Base-by-base conservation (phyloP, 306 rosid species). In the Trifolium pratense region DNA sequence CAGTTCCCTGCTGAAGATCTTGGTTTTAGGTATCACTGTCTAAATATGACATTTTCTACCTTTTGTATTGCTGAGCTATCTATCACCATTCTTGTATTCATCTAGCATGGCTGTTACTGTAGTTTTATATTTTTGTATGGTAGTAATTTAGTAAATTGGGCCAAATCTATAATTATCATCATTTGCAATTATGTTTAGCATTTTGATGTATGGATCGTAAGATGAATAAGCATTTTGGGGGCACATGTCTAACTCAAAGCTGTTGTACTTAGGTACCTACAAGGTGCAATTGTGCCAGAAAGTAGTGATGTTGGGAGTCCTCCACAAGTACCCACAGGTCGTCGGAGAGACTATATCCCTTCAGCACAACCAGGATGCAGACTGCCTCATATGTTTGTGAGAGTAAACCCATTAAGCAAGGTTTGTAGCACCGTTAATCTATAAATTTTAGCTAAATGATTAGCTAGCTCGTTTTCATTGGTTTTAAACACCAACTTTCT, bases 1-100 rank as follows among this genome's bases (percentile, higher is more conserved):
- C 99, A 88, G 85, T 94, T 94, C 86, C 99, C 97, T 58, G 97
- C 96, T 1, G 97, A 94, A 84, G 97, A 94, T 81, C 95, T 94
- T 68, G 97, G 97, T 67, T 91, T 91, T 76, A 91, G 99, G 99
- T 89, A 81, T 73, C 51, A 31, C 70, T 23, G 23, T 16, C 26
- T 65, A 67, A 65, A 69, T 84, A 68, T 23, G 63, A 32, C 42
- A 31, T 75, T 69, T 70, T 83, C 70, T 48, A 26, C 48, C 4
- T 39, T 59, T 59, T 71, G 58, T 60, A 25, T 43, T 32, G 31
- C 29, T 6, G 26, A 66, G 60, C 71, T 46, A 59, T 36, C 15
- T 55, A 6, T 31, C 63, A 37, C 73, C 43, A 51, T 77, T 59
- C 43, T 42, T 56, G 43, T 63, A 56, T 49, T 81, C 12, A 20